These are phyloP conservation scores for Microcyclospora pomicola DNA, from an alignment of 2,329 filamentous ascomycete genomes.

Conservation along the genomic window DNA sequence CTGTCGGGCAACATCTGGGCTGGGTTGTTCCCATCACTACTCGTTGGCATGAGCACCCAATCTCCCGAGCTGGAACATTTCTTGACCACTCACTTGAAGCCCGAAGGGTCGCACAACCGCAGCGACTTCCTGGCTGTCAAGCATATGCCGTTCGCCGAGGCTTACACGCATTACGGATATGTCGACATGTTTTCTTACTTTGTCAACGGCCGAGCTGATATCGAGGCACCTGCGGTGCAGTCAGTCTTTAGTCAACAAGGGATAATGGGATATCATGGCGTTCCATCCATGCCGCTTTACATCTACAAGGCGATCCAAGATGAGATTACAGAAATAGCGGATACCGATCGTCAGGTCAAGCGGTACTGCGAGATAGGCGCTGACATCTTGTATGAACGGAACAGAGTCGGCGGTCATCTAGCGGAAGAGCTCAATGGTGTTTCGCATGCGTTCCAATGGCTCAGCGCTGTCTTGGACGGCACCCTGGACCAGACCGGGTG, in stretches of 20 bases:
- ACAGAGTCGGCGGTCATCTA: constrained; percentile 30
- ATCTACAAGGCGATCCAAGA: constrained; percentile 38
- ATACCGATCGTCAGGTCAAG: constrained; percentile 31
- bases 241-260: constrained; percentile 17
- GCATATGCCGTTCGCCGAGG: constrained; percentile 16
- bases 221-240: constrained; percentile 13
- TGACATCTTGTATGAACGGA: constrained; percentile 32
- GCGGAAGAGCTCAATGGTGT: constrained; percentile 24
- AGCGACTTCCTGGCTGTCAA: constrained; percentile 21
- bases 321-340: constrained; percentile 29
- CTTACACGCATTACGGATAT: constrained; percentile 16
- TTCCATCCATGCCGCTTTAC: constrained; percentile 35
- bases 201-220: constrained; percentile 16
- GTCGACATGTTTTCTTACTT: constrained; percentile 32
- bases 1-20: constrained; percentile 19
- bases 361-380: constrained; percentile 30
- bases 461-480: constrained; percentile 13
- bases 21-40: constrained; percentile 22
- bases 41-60: constrained; percentile 24
- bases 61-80: constrained; percentile 19
- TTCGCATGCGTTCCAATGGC: constrained; percentile 18
- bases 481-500: constrained; percentile 14
- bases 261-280: constrained; percentile 28
- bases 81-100: constrained; percentile 17
- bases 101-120: constrained; percentile 20